Evolutionary conservation across 1,139 yeast genomes (phyloP).

Genomic region (Pichia sp.): DNA sequence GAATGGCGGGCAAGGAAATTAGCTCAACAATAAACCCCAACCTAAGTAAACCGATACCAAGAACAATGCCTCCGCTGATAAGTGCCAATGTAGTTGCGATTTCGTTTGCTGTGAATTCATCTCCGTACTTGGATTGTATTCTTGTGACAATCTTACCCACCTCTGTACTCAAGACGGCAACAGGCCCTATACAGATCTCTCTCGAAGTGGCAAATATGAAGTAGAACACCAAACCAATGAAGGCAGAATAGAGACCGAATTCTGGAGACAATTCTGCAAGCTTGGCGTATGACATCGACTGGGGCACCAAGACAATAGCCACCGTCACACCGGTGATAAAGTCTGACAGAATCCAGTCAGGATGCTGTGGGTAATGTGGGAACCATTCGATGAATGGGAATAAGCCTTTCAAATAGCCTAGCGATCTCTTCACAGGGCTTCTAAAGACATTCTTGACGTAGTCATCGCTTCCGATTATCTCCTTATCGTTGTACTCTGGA

Average conservation of each 20-base stretch:
- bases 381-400: conserved; percentile 84
- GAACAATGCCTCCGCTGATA: conserved; percentile 79
- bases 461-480: conserved; percentile 43
- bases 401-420: conserved; percentile 52
- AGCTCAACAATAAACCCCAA: conserved; percentile 86
- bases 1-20: conserved; percentile 86
- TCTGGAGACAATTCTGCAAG: conserved; percentile 79
- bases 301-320: conserved; percentile 91
- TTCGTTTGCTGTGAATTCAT: conserved; percentile 49
- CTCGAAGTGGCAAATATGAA: conserved; percentile 91
- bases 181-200: conserved; percentile 96
- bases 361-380: conserved; percentile 65
- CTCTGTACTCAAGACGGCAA: conserved; percentile 91
- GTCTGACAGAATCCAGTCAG: conserved; percentile 72
- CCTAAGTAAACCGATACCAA: conserved; percentile 77
- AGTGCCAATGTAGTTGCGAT: conserved; percentile 80
- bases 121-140: conserved; percentile 45
- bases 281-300: conserved; percentile 91
- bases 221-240: conserved; percentile 85
- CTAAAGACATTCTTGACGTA: conserved; percentile 40
- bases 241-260: conserved; percentile 87
- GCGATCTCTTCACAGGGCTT: conserved; percentile 39
- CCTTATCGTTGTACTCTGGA: conserved; percentile 28
- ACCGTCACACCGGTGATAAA: conserved; percentile 90
- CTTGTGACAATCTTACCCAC: conserved; percentile 72